Conservation (phyloP, 306 rosid species). For the Trifolium subterraneum region DNA sequence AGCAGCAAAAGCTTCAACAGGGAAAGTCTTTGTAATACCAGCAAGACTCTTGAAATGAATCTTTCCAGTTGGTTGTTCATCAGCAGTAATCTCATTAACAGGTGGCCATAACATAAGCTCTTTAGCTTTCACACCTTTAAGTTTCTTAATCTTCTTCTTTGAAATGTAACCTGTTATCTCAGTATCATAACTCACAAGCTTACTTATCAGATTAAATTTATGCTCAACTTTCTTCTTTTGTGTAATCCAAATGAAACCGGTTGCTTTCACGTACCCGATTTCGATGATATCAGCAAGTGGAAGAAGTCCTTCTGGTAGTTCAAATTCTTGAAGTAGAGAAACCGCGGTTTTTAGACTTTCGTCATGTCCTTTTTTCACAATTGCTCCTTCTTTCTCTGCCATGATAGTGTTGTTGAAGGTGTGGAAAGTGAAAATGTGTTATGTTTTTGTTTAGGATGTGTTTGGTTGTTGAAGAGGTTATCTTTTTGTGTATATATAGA, state of each 20-base stretch:
- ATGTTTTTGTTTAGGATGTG: neutral
- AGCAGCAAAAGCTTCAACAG: conserved; percentile 84
- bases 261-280: conserved; percentile 71
- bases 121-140: conserved; percentile 89
- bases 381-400: conserved; percentile 84
- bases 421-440: neutral
- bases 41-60: conserved; percentile 93
- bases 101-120: conserved; percentile 97
- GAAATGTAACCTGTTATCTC: conserved; percentile 65
- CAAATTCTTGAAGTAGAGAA: conserved; percentile 67
- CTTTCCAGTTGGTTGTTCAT: conserved; percentile 64
- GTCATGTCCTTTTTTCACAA: conserved; percentile 73
- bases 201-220: conserved; percentile 69
- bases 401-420: conserved; percentile 23
- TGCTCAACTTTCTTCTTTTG: conserved; percentile 92
- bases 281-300: conserved; percentile 72
- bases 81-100: conserved; percentile 70
- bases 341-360: conserved; percentile 65
- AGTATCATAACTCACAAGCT: conserved; percentile 76
- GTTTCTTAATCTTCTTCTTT: conserved; percentile 74
- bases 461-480: conserved; percentile 14
- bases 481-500: conserved; percentile 30
- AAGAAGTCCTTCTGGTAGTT: conserved; percentile 77
- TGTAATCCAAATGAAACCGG: conserved; percentile 83
- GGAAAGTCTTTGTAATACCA: conserved; percentile 90